Percentiles rank a stretch among this genome's conserved stretches.
Conservation (phyloP, 148 eudicot species). For the Persicaria tinctoria region DNA sequence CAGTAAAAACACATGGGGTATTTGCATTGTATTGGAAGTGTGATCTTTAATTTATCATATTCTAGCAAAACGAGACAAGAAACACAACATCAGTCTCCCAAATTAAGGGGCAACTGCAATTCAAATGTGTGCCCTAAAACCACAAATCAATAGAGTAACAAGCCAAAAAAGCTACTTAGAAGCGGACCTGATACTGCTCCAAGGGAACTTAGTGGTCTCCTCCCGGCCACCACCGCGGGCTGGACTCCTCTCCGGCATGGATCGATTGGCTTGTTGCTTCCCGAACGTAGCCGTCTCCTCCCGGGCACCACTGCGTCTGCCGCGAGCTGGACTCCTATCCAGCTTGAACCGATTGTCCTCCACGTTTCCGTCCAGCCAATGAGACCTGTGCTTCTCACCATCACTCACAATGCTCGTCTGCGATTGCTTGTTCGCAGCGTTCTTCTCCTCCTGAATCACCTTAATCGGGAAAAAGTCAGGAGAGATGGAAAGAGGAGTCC, state of each 20-base stretch:
- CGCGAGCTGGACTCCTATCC: slow-evolving; percentile 10
- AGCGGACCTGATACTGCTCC: slow-evolving; percentile 63
- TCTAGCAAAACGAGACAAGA: neutral
- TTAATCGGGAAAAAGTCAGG: slow-evolving; percentile 71
- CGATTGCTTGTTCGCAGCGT: slow-evolving; percentile 43
- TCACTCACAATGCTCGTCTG: slow-evolving; percentile 61
- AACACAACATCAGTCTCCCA: neutral
- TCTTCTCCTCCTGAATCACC: slow-evolving; percentile 58
- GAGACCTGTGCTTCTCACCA: slow-evolving; percentile 43
- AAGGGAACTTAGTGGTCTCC: slow-evolving; percentile 56
- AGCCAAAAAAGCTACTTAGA: slow-evolving; percentile 39
- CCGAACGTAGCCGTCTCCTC: slow-evolving; percentile 23
- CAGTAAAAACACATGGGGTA: neutral
- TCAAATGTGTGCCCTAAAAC: neutral
- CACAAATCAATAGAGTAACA: neutral
- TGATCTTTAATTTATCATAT: neutral
- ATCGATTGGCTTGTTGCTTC: slow-evolving; percentile 20
- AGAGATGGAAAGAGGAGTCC: slow-evolving; percentile 53
- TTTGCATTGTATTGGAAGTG: neutral
- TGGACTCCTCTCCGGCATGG: slow-evolving; percentile 11
- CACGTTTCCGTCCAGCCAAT: slow-evolving; percentile 64
- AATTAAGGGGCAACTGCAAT: neutral
- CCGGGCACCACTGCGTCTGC: slow-evolving; percentile 1
- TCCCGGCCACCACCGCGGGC: slow-evolving; percentile 11
- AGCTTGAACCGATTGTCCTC: slow-evolving; percentile 14